These are phyloP conservation scores for Castanea mollissima DNA, from an alignment of 306 rosid species.

Conservation along the genomic window DNA sequence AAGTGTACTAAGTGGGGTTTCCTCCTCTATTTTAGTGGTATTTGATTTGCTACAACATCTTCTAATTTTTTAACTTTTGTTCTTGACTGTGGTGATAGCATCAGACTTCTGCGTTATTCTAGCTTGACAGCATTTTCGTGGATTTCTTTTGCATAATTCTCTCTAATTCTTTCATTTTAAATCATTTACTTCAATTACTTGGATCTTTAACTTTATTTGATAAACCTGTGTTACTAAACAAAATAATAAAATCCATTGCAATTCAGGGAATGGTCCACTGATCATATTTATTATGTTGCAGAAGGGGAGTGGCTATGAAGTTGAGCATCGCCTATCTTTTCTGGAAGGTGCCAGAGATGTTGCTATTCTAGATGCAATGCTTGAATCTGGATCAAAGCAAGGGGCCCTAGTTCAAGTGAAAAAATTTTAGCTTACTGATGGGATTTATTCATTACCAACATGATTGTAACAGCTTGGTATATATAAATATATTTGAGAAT, in stretches of 20 bases:
- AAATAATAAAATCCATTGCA: not conserved
- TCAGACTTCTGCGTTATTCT: not conserved
- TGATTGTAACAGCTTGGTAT: not conserved
- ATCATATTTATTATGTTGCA: conserved; percentile 31
- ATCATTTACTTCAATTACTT: conserved; percentile 16
- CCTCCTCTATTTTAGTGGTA: not conserved
- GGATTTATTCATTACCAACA: conserved; percentile 2
- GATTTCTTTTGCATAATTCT: not conserved
- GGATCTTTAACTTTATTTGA: not conserved
- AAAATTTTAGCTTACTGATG: conserved; percentile 46
- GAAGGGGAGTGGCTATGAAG: conserved; percentile 49
- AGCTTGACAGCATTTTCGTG: not conserved
- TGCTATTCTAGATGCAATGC: conserved; percentile 90
- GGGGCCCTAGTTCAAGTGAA: conserved; percentile 73
- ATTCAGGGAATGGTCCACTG: not conserved
- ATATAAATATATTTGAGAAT: not conserved
- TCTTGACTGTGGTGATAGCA: not conserved
- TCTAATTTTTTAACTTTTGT: not conserved
- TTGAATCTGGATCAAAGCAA: conserved; percentile 76
- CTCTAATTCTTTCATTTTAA: not conserved
- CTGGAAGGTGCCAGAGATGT: conserved; percentile 94
- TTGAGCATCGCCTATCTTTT: conserved; percentile 73
- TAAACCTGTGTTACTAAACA: not conserved
- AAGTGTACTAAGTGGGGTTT: not conserved
- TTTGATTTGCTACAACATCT: not conserved